phyloP scores from a whole-genome alignment of 768 basidiomycete species.

The Paxillus involutus region DNA sequence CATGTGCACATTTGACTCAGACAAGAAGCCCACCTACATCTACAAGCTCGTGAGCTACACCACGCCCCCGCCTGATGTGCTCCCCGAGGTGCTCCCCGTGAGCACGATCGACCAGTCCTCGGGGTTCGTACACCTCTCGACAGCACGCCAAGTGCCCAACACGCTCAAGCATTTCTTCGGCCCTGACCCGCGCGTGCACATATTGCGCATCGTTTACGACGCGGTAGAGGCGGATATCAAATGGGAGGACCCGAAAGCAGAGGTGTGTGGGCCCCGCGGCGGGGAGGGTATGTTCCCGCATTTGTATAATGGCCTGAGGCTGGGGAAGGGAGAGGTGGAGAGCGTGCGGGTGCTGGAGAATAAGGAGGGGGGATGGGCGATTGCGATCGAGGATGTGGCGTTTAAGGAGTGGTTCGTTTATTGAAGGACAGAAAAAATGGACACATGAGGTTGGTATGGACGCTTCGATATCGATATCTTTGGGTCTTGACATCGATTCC shows the following conservation, averaged over 20 bases:
- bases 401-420: conserved; percentile 35
- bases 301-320: conserved; percentile 43
- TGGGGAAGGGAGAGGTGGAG: conserved; percentile 49
- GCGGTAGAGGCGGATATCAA: conserved; percentile 39
- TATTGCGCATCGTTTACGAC: conserved; percentile 45
- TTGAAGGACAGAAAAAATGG: conserved; percentile 12
- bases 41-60: conserved; percentile 59
- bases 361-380: conserved; percentile 32
- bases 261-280: conserved; percentile 41
- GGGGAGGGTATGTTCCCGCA: conserved; percentile 54
- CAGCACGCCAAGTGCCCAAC: conserved; percentile 45
- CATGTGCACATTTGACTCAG: conserved; percentile 4
- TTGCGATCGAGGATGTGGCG: conserved; percentile 17
- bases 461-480: no score
- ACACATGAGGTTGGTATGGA: no score
- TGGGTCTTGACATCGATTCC: no score
- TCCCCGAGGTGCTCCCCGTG: conserved; percentile 49
- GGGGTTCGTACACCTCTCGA: conserved; percentile 58
- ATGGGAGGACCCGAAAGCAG: conserved; percentile 49
- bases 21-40: conserved; percentile 45
- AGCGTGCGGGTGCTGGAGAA: conserved; percentile 33
- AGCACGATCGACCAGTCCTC: conserved; percentile 46
- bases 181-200: conserved; percentile 36
- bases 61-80: conserved; percentile 37
- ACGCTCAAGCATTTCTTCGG: conserved; percentile 49